A percentile compares a stretch with the other conserved stretches of the same genome.
These are phyloP conservation scores for Westerdykella aurantiaca DNA, from an alignment of 2,329 filamentous ascomycete species.

Conservation along the genomic window DNA sequence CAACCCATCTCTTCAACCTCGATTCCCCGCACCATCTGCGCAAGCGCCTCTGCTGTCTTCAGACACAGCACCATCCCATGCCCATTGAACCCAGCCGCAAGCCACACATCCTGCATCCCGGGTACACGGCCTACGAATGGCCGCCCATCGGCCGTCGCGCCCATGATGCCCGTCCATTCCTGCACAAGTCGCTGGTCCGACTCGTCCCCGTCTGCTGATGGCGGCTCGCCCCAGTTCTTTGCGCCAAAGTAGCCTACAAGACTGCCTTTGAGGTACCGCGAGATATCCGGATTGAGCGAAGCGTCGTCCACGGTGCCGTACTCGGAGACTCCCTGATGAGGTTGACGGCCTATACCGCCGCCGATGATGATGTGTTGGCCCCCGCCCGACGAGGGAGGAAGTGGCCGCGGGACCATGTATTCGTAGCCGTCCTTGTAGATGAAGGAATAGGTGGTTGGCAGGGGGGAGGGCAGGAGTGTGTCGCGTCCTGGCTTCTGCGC, in stretches of 20 bases:
- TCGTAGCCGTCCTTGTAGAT: slow-evolving; percentile 58
- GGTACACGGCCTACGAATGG: slow-evolving; percentile 45
- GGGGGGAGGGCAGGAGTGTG: slow-evolving; percentile 33
- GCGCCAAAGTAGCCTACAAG: slow-evolving; percentile 49
- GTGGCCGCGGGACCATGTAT: slow-evolving; percentile 57
- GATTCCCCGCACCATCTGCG: slow-evolving; percentile 46
- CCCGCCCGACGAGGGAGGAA: slow-evolving; percentile 6
- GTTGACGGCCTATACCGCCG: slow-evolving; percentile 47
- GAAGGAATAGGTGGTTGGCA: slow-evolving; percentile 55
- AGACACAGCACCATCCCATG: slow-evolving; percentile 61
- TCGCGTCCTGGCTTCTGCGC: slow-evolving; percentile 33
- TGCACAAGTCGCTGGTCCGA: slow-evolving; percentile 24
- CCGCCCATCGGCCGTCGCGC: slow-evolving; percentile 46
- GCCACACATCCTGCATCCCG: slow-evolving; percentile 45
- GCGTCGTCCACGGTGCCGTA: slow-evolving; percentile 55
- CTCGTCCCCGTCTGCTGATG: slow-evolving; percentile 7
- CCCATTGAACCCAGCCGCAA: slow-evolving; percentile 58
- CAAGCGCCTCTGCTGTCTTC: slow-evolving; percentile 54
- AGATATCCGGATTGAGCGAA: slow-evolving; percentile 46
- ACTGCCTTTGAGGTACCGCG: slow-evolving; percentile 43
- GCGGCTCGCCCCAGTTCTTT: slow-evolving; percentile 33
- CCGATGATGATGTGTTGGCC: slow-evolving; percentile 57
- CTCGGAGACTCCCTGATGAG: slow-evolving; percentile 42
- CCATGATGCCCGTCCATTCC: slow-evolving; percentile 50
- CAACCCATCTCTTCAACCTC: slow-evolving; percentile 38